A percentile compares a stretch with the other conserved stretches of the same genome.
These are phyloP conservation scores for Cercospora berteroae DNA, from an alignment of 2,329 filamentous ascomycete genomes.

Conservation along the genomic window DNA sequence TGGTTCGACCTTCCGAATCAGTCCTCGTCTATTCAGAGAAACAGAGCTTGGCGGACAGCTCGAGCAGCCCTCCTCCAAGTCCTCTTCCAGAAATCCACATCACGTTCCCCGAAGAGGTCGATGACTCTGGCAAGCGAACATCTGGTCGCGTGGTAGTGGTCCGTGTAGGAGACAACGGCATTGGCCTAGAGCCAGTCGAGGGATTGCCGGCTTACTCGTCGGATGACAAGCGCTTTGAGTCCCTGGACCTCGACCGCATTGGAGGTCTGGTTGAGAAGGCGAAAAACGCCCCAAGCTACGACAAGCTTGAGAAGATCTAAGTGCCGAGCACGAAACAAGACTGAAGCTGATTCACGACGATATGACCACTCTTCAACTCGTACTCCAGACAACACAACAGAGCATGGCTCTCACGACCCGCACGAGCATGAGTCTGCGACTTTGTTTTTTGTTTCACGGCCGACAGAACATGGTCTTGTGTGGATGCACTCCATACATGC, in stretches of 20 bases:
- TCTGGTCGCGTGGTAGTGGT: conserved; percentile 89
- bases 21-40: conserved; percentile 78
- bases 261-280: conserved; percentile 91
- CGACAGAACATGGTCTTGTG: neutral
- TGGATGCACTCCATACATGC: neutral
- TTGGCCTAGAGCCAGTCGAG: conserved; percentile 81
- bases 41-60: conserved; percentile 73
- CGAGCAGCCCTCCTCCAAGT: conserved; percentile 70
- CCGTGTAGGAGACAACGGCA: conserved; percentile 79
- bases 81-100: conserved; percentile 94
- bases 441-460: conserved; percentile 17
- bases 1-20: conserved; percentile 58
- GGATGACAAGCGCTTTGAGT: conserved; percentile 76
- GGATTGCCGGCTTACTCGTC: conserved; percentile 87
- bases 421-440: conserved; percentile 22
- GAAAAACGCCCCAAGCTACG: conserved; percentile 23
- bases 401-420: conserved; percentile 19
- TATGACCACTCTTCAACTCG: conserved; percentile 25
- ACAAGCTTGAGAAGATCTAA: conserved; percentile 19
- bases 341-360: conserved; percentile 27
- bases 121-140: conserved; percentile 73
- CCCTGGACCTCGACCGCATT: conserved; percentile 90
- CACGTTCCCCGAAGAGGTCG: conserved; percentile 94
- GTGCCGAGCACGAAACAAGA: conserved; percentile 9
- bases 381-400: conserved; percentile 16